Conservation (phyloP, 768 basidiomycete species). For the Steccherinum ochraceum region DNA sequence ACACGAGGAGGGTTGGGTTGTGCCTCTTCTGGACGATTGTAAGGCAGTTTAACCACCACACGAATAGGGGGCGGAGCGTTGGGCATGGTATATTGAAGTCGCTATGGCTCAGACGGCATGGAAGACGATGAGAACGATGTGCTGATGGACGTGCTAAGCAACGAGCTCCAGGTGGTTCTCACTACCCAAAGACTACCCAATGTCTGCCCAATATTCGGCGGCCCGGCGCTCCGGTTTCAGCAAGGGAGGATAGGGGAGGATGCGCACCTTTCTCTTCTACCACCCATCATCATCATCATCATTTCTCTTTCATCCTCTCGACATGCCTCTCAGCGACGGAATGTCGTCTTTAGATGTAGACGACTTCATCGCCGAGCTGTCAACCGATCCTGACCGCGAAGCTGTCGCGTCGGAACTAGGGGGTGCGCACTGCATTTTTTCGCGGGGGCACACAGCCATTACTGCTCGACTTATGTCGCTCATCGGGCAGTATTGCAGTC, state of each 20-base stretch:
- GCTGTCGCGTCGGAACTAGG: slow-evolving; percentile 41
- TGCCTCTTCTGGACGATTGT: slow-evolving; percentile 68
- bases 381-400: slow-evolving; percentile 32
- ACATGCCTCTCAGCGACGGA: neutral
- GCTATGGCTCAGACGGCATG: neutral
- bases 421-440: slow-evolving; percentile 27
- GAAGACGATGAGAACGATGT: neutral
- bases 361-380: slow-evolving; percentile 24
- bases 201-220: neutral
- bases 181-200: too few species aligned
- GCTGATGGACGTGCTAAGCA: too few species aligned
- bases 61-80: slow-evolving; percentile 28
- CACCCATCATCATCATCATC: neutral
- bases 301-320: neutral
- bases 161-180: too few species aligned
- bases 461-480: slow-evolving; percentile 8
- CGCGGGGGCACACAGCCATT: slow-evolving; percentile 10
- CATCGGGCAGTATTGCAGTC: slow-evolving; percentile 59
- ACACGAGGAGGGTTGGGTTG: slow-evolving; percentile 64
- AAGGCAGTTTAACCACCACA: slow-evolving; percentile 75
- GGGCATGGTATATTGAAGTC: neutral
- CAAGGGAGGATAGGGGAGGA: too few species aligned
- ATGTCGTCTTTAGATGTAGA: slow-evolving; percentile 2
- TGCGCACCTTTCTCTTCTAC: neutral
- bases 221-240: neutral